Evolutionary conservation across 1,284 basidiomycete genomes (phyloP).

Genomic region (Athelia sp.): DNA sequence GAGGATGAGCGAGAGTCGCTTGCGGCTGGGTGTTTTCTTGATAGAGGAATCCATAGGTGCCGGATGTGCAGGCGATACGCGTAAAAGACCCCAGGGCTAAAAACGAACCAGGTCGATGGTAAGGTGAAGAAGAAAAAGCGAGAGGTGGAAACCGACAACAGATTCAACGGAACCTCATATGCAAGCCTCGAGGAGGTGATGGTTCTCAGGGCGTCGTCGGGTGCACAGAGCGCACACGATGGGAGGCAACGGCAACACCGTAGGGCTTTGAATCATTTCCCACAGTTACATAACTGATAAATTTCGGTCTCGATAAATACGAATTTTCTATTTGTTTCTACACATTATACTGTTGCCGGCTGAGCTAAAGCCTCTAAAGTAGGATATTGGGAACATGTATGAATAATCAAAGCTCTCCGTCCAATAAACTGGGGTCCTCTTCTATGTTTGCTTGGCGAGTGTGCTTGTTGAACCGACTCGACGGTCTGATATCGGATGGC

Average conservation of each 20-base stretch:
- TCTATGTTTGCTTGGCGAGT: background rate
- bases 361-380: too few relatives aligned
- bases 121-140: background rate
- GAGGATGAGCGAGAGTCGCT: constrained; percentile 21
- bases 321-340: too few relatives aligned
- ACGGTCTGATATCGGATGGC: constrained; percentile 52
- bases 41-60: too few relatives aligned
- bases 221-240: background rate
- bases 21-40: constrained; percentile 11
- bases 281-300: too few relatives aligned
- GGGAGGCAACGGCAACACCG: too few relatives aligned
- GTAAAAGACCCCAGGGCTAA: background rate
- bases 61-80: background rate
- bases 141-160: too few relatives aligned
- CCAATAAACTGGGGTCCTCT: background rate
- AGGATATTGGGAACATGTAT: background rate
- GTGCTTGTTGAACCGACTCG: constrained; percentile 11
- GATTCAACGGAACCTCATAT: background rate
- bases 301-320: too few relatives aligned
- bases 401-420: background rate
- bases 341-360: too few relatives aligned
- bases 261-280: too few relatives aligned
- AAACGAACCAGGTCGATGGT: too few relatives aligned
- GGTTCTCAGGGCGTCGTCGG: background rate
- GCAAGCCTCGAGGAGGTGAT: background rate